Base-by-base conservation (phyloP, 23 red algal genomes). In the Chondrus crispus region DNA sequence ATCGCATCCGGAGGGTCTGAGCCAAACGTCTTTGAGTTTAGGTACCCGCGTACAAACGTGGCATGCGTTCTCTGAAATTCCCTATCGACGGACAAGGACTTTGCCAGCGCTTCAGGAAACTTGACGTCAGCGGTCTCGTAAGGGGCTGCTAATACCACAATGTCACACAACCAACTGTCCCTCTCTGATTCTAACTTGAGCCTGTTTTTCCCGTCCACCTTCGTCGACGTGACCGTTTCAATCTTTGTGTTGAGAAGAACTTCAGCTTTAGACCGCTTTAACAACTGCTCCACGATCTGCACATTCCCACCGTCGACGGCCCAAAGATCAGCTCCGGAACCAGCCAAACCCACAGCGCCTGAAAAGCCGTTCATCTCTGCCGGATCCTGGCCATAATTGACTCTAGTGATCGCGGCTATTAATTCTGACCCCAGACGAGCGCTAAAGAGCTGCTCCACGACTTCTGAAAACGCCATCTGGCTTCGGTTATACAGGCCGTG, bases 331-430 rank as follows among this genome's bases (percentile, higher is more conserved):
- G 71, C 52, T 19, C 92, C 92, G 2, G 92, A 82, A 18, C 92
- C 92, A 33, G 92, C 92, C 33, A 94, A 40, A 29, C 70, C 92
- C 10, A 94, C 92, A 26, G 92, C 69, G 5, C 92, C 92, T 5
- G 81, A 71, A 51, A 94, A 26, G 20, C 35, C 92, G 35, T 87
- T 88, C 92, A 94, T 94, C 45, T 88, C 68, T 26, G 39, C 24
- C 5, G 81, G 29, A 43, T 94, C 84, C 68, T 94, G 92, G n/a
- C 82, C 82, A 57, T 94, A 94, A 46, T 94, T 94, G 16, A 94
- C 92, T 13, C 92, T 69, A 18, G 84, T 94, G 54, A 94, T 94
- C 13, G 89, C 89, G 3, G 40, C 46, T 39, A 92, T 24, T 36
- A 92, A 55, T 45, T 92, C 77, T 26, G 74, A 32, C 4, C 72